Conservation (phyloP, 495 filamentous ascomycete species). For the Neurospora africana region DNA sequence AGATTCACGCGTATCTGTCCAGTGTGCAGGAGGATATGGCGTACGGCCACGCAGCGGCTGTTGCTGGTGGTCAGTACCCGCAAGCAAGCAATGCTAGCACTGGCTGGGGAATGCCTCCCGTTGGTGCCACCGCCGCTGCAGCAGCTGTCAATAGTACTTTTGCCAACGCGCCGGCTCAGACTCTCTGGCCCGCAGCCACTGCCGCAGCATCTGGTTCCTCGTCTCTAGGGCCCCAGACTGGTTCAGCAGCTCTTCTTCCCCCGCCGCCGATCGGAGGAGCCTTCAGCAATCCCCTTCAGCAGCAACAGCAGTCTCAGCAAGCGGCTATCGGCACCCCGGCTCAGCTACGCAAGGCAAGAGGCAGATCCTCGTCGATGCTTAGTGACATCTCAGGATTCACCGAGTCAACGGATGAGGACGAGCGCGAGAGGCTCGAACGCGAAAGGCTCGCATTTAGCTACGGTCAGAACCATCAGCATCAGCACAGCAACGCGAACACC, state of each 20-base stretch:
- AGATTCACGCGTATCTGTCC: conserved; percentile 29
- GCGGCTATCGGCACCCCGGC: conserved; percentile 13
- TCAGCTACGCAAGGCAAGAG: conserved; percentile 29
- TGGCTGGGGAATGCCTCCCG: conserved; percentile 9
- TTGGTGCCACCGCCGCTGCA: conserved; percentile 2
- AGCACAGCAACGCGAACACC: neutral
- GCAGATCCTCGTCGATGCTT: conserved; percentile 57
- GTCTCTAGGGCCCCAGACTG: neutral
- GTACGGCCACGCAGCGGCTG: conserved; percentile 15
- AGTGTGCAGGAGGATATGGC: conserved; percentile 25
- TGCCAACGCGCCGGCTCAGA: conserved; percentile 3
- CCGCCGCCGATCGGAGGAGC: conserved; percentile 7
- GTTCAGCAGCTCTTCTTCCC: conserved; percentile 7
- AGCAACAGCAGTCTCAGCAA: neutral
- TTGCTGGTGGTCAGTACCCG: conserved; percentile 2
- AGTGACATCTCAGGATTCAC: conserved; percentile 58
- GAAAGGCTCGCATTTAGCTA: neutral
- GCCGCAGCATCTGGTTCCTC: conserved; percentile 10
- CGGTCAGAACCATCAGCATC: conserved; percentile 1
- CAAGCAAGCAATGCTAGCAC: neutral
- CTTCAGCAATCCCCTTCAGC: conserved; percentile 15
- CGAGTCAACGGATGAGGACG: conserved; percentile 39
- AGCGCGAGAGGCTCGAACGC: conserved; percentile 4
- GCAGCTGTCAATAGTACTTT: neutral
- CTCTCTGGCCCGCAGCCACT: conserved; percentile 19